Evolutionary conservation across 1,284 basidiomycete species (phyloP), one percentile per base, ranked within the genome.

Genomic region (Leucoagaricus sp.): DNA sequence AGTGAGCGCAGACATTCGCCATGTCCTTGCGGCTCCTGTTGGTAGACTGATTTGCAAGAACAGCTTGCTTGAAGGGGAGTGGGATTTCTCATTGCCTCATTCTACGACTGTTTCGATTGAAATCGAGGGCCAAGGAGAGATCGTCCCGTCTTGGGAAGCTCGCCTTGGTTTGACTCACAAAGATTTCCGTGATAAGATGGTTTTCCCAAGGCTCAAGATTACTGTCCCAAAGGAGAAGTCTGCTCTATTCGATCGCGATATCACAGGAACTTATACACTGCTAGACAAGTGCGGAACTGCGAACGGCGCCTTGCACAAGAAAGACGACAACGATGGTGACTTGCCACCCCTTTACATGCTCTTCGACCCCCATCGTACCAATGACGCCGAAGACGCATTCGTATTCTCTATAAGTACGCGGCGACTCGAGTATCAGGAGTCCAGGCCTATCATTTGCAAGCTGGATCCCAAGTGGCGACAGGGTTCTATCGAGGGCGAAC

Each of bases 281-380:
- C 76, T 95, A 50, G 87, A 92, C 60, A 88, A 88, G 67, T 98
- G 95, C 60, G 95, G 95, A 1, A 94, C 93, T 0, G 93, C 96
- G 1, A 93, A 91, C 67, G 81, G 82, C 25, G 90, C 91, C n/a
- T 76, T 98, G 36, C 94, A 97, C 72, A 86, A 84, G 70, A 87
- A 84, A 60, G 69, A 77, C 31, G 61, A 69, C 0, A 74, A 74
- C 10, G 83, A 86, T 19, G 63, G 55, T 0, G 67, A 69, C 4
- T 71, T 86, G 23, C 84, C 90, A 0, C 81, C 85, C 0, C 66
- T 96, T 8, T 96, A 88, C 76, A 77, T 97, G 75, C 82, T 96
- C 67, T 78, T 95, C 42, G 93, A 96, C 67, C 92, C 94, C 7
- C 86, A 89, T 40, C 82, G 93, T 0, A 92, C 86, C 38, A 89